A percentile compares a stretch with the other conserved stretches of the same genome.
phyloP scores from a whole-genome alignment of 805 yeast species.

The Diddensiella santjacobensis region DNA sequence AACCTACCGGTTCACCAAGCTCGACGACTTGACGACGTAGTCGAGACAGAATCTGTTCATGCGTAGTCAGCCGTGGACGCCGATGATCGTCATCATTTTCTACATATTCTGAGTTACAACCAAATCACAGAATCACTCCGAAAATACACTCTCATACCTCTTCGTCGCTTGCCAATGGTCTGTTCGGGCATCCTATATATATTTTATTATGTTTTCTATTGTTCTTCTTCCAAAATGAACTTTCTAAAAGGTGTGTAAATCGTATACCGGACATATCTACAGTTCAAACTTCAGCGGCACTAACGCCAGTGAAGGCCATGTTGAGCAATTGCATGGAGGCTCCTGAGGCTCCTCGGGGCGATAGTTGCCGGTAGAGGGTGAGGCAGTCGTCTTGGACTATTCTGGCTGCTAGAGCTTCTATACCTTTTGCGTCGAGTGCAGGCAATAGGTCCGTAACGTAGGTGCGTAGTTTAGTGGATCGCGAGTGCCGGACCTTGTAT shows the following conservation, averaged over 20 bases:
- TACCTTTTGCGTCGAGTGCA: not conserved
- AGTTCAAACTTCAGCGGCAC: too few species aligned
- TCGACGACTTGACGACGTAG: constrained; percentile 45
- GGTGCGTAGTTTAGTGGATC: not conserved
- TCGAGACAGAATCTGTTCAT: constrained; percentile 13
- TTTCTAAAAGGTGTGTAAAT: too few species aligned
- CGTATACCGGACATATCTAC: too few species aligned
- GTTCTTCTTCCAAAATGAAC: too few species aligned
- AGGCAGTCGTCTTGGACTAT: not conserved
- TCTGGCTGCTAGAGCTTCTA: not conserved
- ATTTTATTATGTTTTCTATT: too few species aligned
- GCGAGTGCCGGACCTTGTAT: not conserved
- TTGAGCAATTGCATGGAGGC: not conserved
- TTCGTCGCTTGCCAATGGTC: not conserved
- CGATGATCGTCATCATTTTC: constrained; percentile 7
- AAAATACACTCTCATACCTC: not conserved
- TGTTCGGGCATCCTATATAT: not conserved
- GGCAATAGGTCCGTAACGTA: not conserved
- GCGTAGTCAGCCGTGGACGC: constrained; percentile 4
- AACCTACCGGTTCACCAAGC: constrained; percentile 50
- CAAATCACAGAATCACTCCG: too few species aligned
- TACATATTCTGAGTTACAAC: not conserved
- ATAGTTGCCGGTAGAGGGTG: not conserved
- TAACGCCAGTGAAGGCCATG: constrained; percentile 1
- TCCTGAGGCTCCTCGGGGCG: not conserved